Percentiles rank a stretch among this genome's conserved stretches.
Evolutionary conservation across 331 rosid species (phyloP).

Genomic region (Malus hybrid): DNA sequence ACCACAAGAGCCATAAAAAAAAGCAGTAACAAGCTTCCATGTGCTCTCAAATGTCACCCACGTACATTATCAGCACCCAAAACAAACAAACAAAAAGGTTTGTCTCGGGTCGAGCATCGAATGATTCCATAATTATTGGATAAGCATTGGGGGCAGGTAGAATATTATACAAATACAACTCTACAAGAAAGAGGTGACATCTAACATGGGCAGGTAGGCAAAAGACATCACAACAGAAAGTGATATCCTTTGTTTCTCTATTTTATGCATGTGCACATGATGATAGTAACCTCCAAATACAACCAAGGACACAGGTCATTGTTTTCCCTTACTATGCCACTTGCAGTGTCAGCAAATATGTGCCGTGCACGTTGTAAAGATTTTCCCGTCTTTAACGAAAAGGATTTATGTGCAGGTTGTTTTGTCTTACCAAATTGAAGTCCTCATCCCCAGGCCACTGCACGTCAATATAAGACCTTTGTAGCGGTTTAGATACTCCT

Average conservation of each 20-base stretch:
- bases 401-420: constrained; percentile 10
- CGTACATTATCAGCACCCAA: neutral
- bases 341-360: constrained; percentile 4
- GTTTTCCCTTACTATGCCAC: constrained; percentile 16
- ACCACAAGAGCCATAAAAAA: neutral
- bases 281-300: constrained; percentile 17
- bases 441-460: constrained; percentile 90
- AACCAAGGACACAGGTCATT: constrained; percentile 13
- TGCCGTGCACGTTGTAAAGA: neutral
- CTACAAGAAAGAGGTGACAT: neutral
- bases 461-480: constrained; percentile 97
- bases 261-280: constrained; percentile 24
- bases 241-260: constrained; percentile 13
- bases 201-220: constrained; percentile 9
- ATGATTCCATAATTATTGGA: neutral
- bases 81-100: neutral
- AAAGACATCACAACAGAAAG: constrained; percentile 3
- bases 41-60: neutral
- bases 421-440: constrained; percentile 57
- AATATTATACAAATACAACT: constrained; percentile 15
- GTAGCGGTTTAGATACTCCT: constrained; percentile 94
- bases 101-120: neutral
- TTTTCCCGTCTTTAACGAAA: constrained; percentile 1
- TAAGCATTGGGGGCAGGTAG: neutral
- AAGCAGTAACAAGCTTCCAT: neutral